Percentiles rank a stretch among this genome's conserved stretches.
Conservation (phyloP, 1,284 basidiomycete species). For the Apiotrichum gamsii region DNA sequence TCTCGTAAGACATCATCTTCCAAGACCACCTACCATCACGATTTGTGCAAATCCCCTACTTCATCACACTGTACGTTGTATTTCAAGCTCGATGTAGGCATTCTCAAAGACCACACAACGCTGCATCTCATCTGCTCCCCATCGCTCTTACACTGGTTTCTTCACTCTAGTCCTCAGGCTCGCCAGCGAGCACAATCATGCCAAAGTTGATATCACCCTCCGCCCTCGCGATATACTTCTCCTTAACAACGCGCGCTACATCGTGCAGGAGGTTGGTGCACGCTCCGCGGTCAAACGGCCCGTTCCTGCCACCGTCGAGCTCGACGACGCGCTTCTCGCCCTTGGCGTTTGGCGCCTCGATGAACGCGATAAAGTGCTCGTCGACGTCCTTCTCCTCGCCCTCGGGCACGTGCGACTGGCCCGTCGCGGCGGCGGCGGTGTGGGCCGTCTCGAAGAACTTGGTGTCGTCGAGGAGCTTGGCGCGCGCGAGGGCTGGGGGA, state of each 20-base stretch:
- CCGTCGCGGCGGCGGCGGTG: conserved; percentile 58
- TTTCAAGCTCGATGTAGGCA: not conserved
- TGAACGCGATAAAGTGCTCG: conserved; percentile 79
- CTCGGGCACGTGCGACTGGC: conserved; percentile 57
- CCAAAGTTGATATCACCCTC: conserved; percentile 45
- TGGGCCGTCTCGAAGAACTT: conserved; percentile 71
- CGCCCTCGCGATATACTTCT: conserved; percentile 55
- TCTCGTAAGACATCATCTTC: conserved; percentile 4
- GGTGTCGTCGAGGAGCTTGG: conserved; percentile 65
- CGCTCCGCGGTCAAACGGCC: conserved; percentile 70
- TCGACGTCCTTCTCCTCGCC: conserved; percentile 55
- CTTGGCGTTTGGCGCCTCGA: conserved; percentile 52
- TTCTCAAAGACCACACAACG: no score
- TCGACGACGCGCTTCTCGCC: conserved; percentile 60
- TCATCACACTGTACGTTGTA: not conserved
- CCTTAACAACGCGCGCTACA: conserved; percentile 61
- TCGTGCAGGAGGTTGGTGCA: conserved; percentile 59
- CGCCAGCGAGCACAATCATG: conserved; percentile 46
- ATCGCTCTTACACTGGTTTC: not conserved
- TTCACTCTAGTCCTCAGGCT: conserved; percentile 16
- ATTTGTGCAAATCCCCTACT: no score
- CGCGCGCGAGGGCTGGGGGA: conserved; percentile 55
- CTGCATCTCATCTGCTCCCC: not conserved
- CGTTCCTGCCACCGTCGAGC: conserved; percentile 65
- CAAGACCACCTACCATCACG: no score